These are phyloP conservation scores for Caloboletus firmus DNA, from an alignment of 1,284 basidiomycete species.

Conservation along the genomic window DNA sequence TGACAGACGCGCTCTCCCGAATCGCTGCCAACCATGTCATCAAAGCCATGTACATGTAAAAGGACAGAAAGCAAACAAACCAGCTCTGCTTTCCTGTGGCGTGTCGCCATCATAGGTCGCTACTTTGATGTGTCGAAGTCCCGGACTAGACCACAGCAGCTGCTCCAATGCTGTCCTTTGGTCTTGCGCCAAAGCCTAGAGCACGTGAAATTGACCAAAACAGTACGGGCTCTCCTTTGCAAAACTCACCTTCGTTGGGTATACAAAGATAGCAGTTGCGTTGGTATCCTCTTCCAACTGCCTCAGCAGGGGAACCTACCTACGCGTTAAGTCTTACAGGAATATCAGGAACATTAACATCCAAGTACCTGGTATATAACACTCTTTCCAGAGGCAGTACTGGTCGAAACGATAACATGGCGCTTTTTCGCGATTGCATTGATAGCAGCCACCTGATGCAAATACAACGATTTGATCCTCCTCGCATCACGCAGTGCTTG, in stretches of 20 bases:
- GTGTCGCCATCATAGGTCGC: slow-evolving; percentile 92
- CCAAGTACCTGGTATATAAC: slow-evolving; percentile 76
- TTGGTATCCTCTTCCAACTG: slow-evolving; percentile 63
- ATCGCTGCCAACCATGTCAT: slow-evolving; percentile 45
- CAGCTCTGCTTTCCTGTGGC: slow-evolving; percentile 58
- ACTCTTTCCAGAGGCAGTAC: slow-evolving; percentile 91
- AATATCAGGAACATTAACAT: neutral
- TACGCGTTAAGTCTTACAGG: neutral
- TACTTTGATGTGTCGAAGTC: slow-evolving; percentile 64
- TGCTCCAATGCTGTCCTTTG: slow-evolving; percentile 72
- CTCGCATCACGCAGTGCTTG: slow-evolving; percentile 63
- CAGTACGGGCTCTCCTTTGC: neutral
- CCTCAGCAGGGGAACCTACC: slow-evolving; percentile 69
- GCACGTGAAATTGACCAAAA: neutral
- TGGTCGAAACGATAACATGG: slow-evolving; percentile 87
- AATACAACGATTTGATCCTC: slow-evolving; percentile 69
- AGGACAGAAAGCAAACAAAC: slow-evolving; percentile 37
- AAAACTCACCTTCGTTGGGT: slow-evolving; percentile 78
- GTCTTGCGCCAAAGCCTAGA: slow-evolving; percentile 85
- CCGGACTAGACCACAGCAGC: slow-evolving; percentile 60
- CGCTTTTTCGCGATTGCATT: slow-evolving; percentile 60
- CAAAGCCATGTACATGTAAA: neutral
- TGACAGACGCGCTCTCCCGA: slow-evolving; percentile 63
- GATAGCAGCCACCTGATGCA: slow-evolving; percentile 80
- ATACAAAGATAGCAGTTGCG: slow-evolving; percentile 82